Evolutionary conservation across 2,329 filamentous ascomycete species (phyloP).

Genomic region (Ophiocordyceps australis): DNA sequence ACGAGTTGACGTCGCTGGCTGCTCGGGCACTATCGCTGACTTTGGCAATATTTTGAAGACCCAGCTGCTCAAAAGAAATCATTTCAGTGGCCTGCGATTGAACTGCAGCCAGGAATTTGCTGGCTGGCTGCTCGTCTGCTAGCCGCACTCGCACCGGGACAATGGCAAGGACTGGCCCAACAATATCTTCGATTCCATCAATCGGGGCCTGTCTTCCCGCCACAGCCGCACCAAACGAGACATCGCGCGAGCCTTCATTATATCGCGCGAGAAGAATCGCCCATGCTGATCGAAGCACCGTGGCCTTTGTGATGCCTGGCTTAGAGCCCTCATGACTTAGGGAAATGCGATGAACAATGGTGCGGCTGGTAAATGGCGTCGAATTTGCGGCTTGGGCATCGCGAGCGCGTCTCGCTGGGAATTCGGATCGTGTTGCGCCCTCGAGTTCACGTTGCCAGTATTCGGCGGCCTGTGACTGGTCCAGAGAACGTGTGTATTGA

Average conservation of each 20-base stretch:
- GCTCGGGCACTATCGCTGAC: not conserved
- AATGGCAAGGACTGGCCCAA: constrained; percentile 6
- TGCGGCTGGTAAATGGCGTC: too few species aligned
- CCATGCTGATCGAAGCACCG: constrained; percentile 10
- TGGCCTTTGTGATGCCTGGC: constrained; percentile 5
- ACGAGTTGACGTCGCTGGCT: constrained; percentile 1
- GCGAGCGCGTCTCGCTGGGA: too few species aligned
- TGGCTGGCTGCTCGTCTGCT: constrained; percentile 1
- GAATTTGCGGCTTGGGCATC: too few species aligned
- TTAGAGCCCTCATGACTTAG: too few species aligned
- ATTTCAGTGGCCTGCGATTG: constrained; percentile 5
- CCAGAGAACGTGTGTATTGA: too few species aligned
- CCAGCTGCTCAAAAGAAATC: constrained; percentile 5
- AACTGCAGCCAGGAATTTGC: constrained; percentile 3
- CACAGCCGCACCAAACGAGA: constrained; percentile 8
- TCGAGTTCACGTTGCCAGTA: too few species aligned
- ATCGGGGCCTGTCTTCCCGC: constrained; percentile 9
- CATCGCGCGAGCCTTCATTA: constrained; percentile 5
- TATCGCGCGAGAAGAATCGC: constrained; percentile 6
- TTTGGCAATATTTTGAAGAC: constrained; percentile 3
- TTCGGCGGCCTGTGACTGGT: too few species aligned
- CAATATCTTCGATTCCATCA: constrained; percentile 5
- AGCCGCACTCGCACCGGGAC: constrained; percentile 4
- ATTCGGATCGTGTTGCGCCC: too few species aligned
- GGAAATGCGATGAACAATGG: not conserved